These are phyloP conservation scores for Paracoccidioides lutzii DNA, from an alignment of 2,329 filamentous ascomycete genomes.

Conservation along the genomic window DNA sequence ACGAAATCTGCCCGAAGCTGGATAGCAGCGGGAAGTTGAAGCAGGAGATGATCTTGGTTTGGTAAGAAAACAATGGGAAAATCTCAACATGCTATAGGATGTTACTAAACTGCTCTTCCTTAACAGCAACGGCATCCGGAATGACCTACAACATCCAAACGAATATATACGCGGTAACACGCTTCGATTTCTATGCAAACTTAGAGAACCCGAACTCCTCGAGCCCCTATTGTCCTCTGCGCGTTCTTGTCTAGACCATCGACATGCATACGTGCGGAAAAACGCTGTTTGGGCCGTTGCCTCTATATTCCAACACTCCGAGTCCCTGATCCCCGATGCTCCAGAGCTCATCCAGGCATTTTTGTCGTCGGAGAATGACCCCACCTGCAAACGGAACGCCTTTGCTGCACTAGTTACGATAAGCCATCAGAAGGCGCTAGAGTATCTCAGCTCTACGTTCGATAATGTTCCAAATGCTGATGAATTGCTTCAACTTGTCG, in stretches of 20 bases:
- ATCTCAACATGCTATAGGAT: not conserved
- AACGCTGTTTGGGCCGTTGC: conserved; percentile 92
- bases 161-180: conserved; percentile 98
- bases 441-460: conserved; percentile 78
- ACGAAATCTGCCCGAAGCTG: conserved; percentile 95
- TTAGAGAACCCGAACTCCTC: conserved; percentile 88
- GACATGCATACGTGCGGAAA: conserved; percentile 95
- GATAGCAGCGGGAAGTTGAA: conserved; percentile 88
- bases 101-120: not conserved
- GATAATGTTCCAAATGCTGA: conserved; percentile 90
- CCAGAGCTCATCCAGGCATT: conserved; percentile 84
- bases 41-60: conserved; percentile 99
- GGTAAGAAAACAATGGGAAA: conserved; percentile 43
- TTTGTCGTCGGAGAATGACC: conserved; percentile 78
- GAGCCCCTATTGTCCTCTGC: conserved; percentile 90
- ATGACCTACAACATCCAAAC: conserved; percentile 93
- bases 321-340: conserved; percentile 85
- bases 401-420: conserved; percentile 85
- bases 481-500: conserved; percentile 81
- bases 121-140: conserved; percentile 84
- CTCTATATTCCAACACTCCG: conserved; percentile 82
- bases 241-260: conserved; percentile 82
- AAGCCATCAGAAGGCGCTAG: conserved; percentile 81
- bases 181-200: conserved; percentile 92
- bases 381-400: conserved; percentile 94